These are phyloP conservation scores for Trichoderma afroharzianum DNA, from an alignment of 2,329 filamentous ascomycete genomes.

Conservation along the genomic window DNA sequence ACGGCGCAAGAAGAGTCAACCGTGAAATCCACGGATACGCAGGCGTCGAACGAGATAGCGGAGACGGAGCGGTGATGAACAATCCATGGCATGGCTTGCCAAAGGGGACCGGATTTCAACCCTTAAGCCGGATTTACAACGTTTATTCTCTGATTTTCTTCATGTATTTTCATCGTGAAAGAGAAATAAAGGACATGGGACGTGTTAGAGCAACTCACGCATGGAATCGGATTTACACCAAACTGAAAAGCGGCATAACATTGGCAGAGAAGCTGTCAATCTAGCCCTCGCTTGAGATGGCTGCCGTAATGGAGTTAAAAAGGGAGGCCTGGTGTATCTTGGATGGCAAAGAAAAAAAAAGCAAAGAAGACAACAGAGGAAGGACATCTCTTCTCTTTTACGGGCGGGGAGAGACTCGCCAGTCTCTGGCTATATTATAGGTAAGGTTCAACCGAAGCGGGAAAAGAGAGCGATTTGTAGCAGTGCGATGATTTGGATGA, in stretches of 20 bases:
- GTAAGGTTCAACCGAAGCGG: not conserved
- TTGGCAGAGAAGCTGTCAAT: constrained; percentile 10
- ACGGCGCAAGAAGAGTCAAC: constrained; percentile 36
- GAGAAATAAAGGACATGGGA: not conserved
- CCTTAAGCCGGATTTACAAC: not conserved
- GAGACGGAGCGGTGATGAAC: constrained; percentile 29
- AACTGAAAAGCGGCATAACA: not conserved
- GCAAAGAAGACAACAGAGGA: not conserved
- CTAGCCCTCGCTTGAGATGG: not conserved
- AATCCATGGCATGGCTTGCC: not conserved
- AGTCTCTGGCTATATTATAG: not conserved
- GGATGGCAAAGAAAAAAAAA: not conserved
- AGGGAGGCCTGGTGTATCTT: not conserved
- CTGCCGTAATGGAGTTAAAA: not conserved
- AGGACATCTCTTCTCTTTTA: not conserved
- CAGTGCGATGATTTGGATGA: constrained; percentile 16
- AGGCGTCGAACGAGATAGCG: constrained; percentile 19
- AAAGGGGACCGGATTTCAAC: not conserved
- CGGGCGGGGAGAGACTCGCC: not conserved
- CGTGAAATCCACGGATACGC: constrained; percentile 21
- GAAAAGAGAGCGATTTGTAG: not conserved
- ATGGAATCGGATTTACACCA: not conserved
- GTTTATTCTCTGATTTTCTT: not conserved
- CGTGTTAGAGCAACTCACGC: not conserved
- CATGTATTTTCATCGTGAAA: constrained; percentile 15